These are phyloP conservation scores for Ricinus communis DNA, from an alignment of 345 rosid genomes.

Conservation along the genomic window DNA sequence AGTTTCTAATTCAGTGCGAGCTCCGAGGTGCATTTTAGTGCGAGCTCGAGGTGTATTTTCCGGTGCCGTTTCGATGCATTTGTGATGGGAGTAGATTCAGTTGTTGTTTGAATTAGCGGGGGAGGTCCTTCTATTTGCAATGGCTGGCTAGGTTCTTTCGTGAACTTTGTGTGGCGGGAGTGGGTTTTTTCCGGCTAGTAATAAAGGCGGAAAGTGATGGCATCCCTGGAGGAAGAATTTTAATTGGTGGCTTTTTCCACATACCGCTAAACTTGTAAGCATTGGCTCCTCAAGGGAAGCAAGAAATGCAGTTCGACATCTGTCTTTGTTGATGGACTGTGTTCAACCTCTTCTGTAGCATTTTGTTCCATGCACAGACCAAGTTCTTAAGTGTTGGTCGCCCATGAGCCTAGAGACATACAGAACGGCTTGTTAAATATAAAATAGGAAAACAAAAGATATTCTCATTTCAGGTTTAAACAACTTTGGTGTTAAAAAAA, in stretches of 20 bases:
- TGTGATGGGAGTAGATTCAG: conserved; percentile 21
- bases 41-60: conserved; percentile 17
- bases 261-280: conserved; percentile 83
- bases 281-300: conserved; percentile 88
- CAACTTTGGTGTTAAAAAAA: not conserved
- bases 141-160: conserved; percentile 60
- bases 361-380: conserved; percentile 88
- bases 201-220: conserved; percentile 75
- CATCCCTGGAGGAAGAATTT: conserved; percentile 95
- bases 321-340: conserved; percentile 64
- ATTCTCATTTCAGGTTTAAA: not conserved
- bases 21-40: too few relatives aligned
- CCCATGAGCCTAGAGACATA: conserved; percentile 79
- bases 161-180: conserved; percentile 38
- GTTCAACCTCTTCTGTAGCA: conserved; percentile 83
- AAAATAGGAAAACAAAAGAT: not conserved
- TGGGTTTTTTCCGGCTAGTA: conserved; percentile 66
- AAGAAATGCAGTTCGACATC: conserved; percentile 89
- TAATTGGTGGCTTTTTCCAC: conserved; percentile 76
- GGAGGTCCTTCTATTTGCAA: conserved; percentile 63
- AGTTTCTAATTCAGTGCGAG: conserved; percentile 13
- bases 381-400: conserved; percentile 84
- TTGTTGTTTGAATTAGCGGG: conserved; percentile 30
- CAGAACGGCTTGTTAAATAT: conserved; percentile 20
- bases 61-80: conserved; percentile 22